Base-by-base conservation (phyloP, 2,329 filamentous ascomycete species). In the Fusarium sarcochroum region DNA sequence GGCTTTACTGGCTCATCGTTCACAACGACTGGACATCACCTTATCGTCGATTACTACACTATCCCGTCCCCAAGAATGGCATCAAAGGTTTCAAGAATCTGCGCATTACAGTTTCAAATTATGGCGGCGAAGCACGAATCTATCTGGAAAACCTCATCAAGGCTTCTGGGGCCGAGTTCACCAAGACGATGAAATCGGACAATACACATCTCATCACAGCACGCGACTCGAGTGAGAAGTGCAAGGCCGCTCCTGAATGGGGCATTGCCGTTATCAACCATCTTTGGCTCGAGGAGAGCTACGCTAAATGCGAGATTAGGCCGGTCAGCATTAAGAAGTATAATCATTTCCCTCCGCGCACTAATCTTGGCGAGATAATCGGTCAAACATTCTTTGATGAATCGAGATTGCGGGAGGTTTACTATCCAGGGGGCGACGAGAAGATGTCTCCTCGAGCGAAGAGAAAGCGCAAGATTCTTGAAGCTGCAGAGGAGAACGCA, bases 141-240 rank as follows among this genome's bases (percentile, higher is more conserved):
- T 99, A 98, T 75, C 85, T 99, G 6, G 94, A 98, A 79, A 98
- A 97, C 71, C 85, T 99, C 37, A 91, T 98, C 72, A 89, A 85
- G 63, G 94, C 94, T 23, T 86, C 91, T 17, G 96, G 96, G 17
- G 95, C 93, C 10, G 90, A 92, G 65, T 98, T 93, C 76, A 99
- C 96, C 30, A 97, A 97, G 81, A 97, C 93, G 0, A 92, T 99
- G 89, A 97, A 93, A 78, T 89, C 92, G 70, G 94, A 98, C 66
- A 98, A 99, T 77, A 98, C 94, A 0, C 96, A 99, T 80, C 87
- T 99, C 1, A 91, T 99, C 73, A 97, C 95, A 1, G 96, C 96
- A 6, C 92, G 97, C 72, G 89, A 91, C 60, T 89, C 89, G 58
- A 97, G 95, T 75, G 96, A 98, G 76, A 99, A 99, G 80, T 98